phyloP scores from a whole-genome alignment of 2,329 filamentous ascomycete genomes.

The Aspergillus transmontanensis region DNA sequence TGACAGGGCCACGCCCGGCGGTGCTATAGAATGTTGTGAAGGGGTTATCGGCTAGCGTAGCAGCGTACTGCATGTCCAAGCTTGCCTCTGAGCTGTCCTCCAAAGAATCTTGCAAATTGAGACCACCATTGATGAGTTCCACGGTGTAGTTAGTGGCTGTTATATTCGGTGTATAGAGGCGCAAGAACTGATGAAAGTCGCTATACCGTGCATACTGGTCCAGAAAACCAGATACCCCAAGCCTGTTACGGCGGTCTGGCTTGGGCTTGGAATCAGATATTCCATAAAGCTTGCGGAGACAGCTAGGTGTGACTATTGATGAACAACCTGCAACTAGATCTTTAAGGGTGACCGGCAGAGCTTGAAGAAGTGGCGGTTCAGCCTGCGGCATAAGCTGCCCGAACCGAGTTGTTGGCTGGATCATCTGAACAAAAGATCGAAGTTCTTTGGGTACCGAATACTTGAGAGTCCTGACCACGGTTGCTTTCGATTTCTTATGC shows the following conservation, averaged over 20 bases:
- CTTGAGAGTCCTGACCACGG: conserved; percentile 57
- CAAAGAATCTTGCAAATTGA: conserved; percentile 50
- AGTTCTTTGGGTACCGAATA: conserved; percentile 65
- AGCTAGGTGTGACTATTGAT: conserved; percentile 49
- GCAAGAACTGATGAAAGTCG: conserved; percentile 61
- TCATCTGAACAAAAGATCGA: conserved; percentile 59
- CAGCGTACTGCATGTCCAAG: conserved; percentile 64
- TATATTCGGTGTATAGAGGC: conserved; percentile 55
- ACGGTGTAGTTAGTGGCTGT: conserved; percentile 59
- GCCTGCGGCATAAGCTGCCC: conserved; percentile 51
- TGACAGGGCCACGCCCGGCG: conserved; percentile 57
- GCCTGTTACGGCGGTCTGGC: conserved; percentile 38
- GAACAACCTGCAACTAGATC: conserved; percentile 40
- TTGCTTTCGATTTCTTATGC: conserved; percentile 44
- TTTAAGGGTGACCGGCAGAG: conserved; percentile 15
- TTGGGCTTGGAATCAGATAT: conserved; percentile 33
- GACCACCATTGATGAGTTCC: conserved; percentile 59
- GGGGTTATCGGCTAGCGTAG: conserved; percentile 58
- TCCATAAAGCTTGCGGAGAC: conserved; percentile 55
- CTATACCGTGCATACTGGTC: conserved; percentile 54
- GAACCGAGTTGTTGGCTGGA: conserved; percentile 68
- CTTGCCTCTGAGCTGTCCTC: conserved; percentile 60
- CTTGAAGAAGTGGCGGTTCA: conserved; percentile 33
- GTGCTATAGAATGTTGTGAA: conserved; percentile 63
- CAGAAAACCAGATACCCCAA: conserved; percentile 54